Evolutionary conservation across 306 rosid genomes (phyloP), one percentile per base, ranked within the genome.

Genomic region (Begonia loranthoides): DNA sequence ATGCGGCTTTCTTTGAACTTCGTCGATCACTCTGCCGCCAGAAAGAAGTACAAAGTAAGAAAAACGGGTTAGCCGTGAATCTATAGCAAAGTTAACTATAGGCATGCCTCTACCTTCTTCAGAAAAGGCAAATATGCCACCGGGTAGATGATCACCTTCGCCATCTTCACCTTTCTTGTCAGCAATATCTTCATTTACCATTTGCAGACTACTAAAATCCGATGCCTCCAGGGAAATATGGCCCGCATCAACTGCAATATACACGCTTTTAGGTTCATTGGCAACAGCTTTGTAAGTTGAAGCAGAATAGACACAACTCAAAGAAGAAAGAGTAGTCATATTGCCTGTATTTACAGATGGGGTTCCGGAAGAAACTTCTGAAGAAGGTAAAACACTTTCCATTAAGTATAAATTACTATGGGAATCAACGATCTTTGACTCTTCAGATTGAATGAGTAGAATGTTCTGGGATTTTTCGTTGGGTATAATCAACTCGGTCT

Each of bases 101-200:
- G 36, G 36, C 36, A 28, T 28, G 36, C 5, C 36, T 28, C 36
- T 60, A 87, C 96, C 96, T 87, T 87, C 92, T 70, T 80, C 94
- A 1, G 87, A 87, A 73, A 87, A 87, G 65, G 73, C 85, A 76
- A 87, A 87, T 53, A 87, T 73, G 57, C 80, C 84, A 56, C 87
- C 94, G 66, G 76, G 83, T 87, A 87, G 36, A 28, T 28, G 36
- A 28, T 28, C 36, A 1, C 36, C 36, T 8, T 28, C 36, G 36
- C 4, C 36, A 28, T 28, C 36, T 28, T 28, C 63, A 75, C 76
- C 85, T 62, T 80, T 94, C 48, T 66, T 63, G 48, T 83, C 90
- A 15, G 70, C 94, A 60, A 65, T 85, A 54, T 83, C 92, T 70
- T 83, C 92, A 43, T 69, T 56, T 55, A 79, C 86, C 49, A 84